Evolutionary conservation across 176 grass and related monocot genomes (phyloP).

Genomic region (Elymus sibiricus): DNA sequence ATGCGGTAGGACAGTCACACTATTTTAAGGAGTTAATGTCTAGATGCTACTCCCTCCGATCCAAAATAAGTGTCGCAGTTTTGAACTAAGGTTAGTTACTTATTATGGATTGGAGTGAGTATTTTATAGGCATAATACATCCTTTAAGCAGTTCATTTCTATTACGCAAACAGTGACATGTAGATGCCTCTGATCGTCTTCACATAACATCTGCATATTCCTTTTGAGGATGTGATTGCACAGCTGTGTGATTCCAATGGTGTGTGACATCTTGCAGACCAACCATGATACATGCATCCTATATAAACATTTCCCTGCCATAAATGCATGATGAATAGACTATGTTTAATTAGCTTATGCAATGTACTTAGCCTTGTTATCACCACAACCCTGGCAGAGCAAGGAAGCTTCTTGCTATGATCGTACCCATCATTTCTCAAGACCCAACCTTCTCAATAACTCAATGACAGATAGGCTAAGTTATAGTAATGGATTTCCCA

Average conservation of each 20-base stretch:
- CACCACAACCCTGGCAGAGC: constrained; percentile 40
- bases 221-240: not conserved
- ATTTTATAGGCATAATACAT: not conserved
- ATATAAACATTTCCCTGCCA: constrained; percentile 25
- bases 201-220: not conserved
- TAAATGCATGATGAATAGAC: constrained; percentile 39
- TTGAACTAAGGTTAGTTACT: too few species aligned
- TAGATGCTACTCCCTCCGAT: not conserved
- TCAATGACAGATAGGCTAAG: constrained; percentile 57
- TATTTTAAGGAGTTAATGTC: not conserved
- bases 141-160: constrained; percentile 11
- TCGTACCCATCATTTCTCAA: constrained; percentile 40
- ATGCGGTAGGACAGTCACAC: not conserved
- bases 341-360: constrained; percentile 38
- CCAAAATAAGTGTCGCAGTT: too few species aligned
- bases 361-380: constrained; percentile 44
- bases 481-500: constrained; percentile 67
- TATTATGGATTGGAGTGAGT: too few species aligned
- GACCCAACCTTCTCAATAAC: constrained; percentile 53
- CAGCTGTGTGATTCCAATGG: constrained; percentile 6
- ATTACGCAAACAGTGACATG: constrained; percentile 7
- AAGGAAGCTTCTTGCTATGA: constrained; percentile 69
- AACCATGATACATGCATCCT: constrained; percentile 26
- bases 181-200: not conserved
- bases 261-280: constrained; percentile 8